These are phyloP conservation scores for Pseudogymnoascus sp. DNA, from an alignment of 2,329 filamentous ascomycete species.

Conservation along the genomic window DNA sequence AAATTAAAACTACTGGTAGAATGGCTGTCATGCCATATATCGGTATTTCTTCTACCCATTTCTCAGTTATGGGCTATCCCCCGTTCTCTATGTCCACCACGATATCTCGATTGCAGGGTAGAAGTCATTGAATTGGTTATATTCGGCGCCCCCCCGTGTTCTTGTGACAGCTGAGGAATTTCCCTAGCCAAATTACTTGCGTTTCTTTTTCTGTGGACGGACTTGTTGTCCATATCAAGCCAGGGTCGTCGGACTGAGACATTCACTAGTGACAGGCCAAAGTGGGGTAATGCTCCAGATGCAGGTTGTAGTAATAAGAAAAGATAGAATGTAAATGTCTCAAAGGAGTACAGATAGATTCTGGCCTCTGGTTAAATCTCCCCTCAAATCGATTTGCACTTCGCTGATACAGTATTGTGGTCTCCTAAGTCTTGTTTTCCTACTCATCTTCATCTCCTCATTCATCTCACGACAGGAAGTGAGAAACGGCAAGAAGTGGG, in stretches of 20 bases:
- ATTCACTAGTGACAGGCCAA: conserved; percentile 3
- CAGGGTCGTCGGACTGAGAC: not conserved
- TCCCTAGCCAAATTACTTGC: not conserved
- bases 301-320: not conserved
- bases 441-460: no score
- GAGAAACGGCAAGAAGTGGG: no score
- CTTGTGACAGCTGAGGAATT: not conserved
- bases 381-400: no score
- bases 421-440: no score
- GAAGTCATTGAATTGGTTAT: not conserved
- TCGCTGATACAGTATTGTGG: no score
- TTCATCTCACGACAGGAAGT: no score
- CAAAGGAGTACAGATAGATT: not conserved
- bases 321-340: not conserved
- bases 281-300: not conserved
- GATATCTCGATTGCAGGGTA: not conserved
- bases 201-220: not conserved
- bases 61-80: not conserved
- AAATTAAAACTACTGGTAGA: not conserved
- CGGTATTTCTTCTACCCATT: not conserved
- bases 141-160: not conserved
- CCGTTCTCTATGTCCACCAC: not conserved
- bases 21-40: conserved; percentile 5
- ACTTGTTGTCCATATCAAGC: not conserved
- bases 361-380: not conserved